Conservation (phyloP, 2,329 filamentous ascomycete species). For the Ophiocordyceps polyrhachis-furcata region DNA sequence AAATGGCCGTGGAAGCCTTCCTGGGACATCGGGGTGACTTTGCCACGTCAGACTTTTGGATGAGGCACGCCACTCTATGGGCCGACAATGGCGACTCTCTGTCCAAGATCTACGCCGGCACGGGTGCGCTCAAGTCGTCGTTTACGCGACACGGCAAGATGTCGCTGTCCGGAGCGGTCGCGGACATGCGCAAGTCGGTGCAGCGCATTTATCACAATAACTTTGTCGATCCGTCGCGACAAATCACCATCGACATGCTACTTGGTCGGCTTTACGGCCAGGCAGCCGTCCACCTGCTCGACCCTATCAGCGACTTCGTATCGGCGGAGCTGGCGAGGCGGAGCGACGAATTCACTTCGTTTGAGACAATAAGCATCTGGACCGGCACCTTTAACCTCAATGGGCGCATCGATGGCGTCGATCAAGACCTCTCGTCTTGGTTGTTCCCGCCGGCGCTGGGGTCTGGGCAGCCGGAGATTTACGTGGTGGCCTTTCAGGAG, state of each 20-base stretch:
- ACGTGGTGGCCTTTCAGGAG: conserved; percentile 88
- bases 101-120: conserved; percentile 91
- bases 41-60: conserved; percentile 69
- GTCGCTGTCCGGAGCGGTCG: conserved; percentile 80
- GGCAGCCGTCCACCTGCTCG: conserved; percentile 65
- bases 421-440: conserved; percentile 71
- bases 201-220: conserved; percentile 95
- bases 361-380: conserved; percentile 58
- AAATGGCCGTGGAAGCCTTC: conserved; percentile 80
- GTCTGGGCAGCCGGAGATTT: conserved; percentile 57
- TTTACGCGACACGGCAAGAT: conserved; percentile 92
- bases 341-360: conserved; percentile 55
- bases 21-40: conserved; percentile 51
- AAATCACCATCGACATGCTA: conserved; percentile 88
- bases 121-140: conserved; percentile 84
- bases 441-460: conserved; percentile 46
- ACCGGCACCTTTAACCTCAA: conserved; percentile 93
- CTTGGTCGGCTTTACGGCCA: conserved; percentile 75
- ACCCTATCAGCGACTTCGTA: conserved; percentile 88
- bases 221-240: conserved; percentile 80
- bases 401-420: conserved; percentile 59
- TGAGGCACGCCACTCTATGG: conserved; percentile 83
- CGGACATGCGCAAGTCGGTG: conserved; percentile 89
- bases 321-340: conserved; percentile 52
- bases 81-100: conserved; percentile 91